These are phyloP conservation scores for Mitragyna speciosa DNA, from an alignment of 257 asterid genomes.

Conservation along the genomic window DNA sequence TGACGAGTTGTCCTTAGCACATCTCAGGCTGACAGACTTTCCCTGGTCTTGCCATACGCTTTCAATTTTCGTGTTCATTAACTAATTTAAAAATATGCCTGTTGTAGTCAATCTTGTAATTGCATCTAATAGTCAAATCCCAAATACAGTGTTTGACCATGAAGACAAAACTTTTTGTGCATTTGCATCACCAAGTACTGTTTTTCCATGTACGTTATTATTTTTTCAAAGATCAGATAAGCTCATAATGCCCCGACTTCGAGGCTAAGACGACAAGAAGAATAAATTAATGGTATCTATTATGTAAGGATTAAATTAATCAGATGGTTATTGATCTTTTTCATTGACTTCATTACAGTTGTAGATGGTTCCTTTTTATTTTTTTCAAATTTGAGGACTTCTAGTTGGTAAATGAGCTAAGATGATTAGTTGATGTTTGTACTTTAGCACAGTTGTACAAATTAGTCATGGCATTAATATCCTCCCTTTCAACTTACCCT, in stretches of 20 bases:
- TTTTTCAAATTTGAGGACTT: not conserved
- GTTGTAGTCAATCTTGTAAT: not conserved
- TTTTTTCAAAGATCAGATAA: constrained; percentile 7
- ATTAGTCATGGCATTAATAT: not conserved
- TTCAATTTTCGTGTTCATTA: constrained; percentile 9
- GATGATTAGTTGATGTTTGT: constrained; percentile 8
- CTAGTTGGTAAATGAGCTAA: constrained; percentile 12
- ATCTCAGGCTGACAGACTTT: constrained; percentile 11
- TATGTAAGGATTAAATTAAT: constrained; percentile 5
- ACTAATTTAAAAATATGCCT: not conserved
- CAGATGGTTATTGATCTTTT: constrained; percentile 12
- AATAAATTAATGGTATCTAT: constrained; percentile 14
- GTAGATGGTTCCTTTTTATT: not conserved
- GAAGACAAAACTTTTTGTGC: not conserved
- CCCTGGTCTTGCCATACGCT: constrained; percentile 1
- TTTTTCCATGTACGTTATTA: not conserved
- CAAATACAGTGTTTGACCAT: constrained; percentile 12
- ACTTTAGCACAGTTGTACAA: not conserved
- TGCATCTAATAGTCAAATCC: not conserved
- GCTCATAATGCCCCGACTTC: constrained; percentile 7
- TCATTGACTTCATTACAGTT: constrained; percentile 15
- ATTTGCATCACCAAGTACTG: constrained; percentile 2
- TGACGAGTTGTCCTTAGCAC: constrained; percentile 15
- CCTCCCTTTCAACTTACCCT: not conserved
- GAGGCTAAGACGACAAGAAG: constrained; percentile 7